Base-by-base conservation (phyloP, 2,329 filamentous ascomycete genomes). In the Sclerotinia borealis region DNA sequence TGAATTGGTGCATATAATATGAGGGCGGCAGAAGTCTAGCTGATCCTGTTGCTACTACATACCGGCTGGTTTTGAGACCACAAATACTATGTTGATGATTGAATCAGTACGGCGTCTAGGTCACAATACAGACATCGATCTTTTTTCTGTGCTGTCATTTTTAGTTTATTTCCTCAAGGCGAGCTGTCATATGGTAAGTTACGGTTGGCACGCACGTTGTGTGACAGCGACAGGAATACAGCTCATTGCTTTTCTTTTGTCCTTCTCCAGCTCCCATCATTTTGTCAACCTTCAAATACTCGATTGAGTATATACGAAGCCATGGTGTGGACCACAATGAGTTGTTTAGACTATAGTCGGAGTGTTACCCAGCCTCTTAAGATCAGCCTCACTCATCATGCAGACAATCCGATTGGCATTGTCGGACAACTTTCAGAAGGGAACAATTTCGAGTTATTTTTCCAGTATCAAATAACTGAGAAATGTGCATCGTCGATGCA, bases 1-100 rank as follows among this genome's bases (percentile, higher is more conserved):
- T 45, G n/a, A 25, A 47, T 11, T 4, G 9, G n/a, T 34, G 39
- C 54, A 56, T 25, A 45, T 11, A n/a, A 56, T 25, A 45, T 11
- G 27, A 34, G 29, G 54, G 13, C 29, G 37, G 39, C 39, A 45
- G 54, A 58, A 58, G 54, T 58, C 54, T 58, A 36, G 54, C 39
- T 58, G 29, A 17, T 36, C 37, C n/a, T 34, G n/a, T 34, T 58
- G 54, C 39, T 34, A 58, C 27, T 34, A 15, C n/a, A 34, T 13
- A 45, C 25, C 10, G 41, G 37, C 37, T 31, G 9, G 13, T 29
- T 19, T 43, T 56, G 19, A 55, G 25, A 41, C 25, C 36, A 31
- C 52, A 43, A 43, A 56, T 31, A 17, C n/a, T 25, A 11, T 34
- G 13, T 45, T 45, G 27, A 34, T 43, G 29, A 31, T 51, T 13